Evolutionary conservation across 2,329 filamentous ascomycete species (phyloP).

Genomic region (Calycina herbarum): DNA sequence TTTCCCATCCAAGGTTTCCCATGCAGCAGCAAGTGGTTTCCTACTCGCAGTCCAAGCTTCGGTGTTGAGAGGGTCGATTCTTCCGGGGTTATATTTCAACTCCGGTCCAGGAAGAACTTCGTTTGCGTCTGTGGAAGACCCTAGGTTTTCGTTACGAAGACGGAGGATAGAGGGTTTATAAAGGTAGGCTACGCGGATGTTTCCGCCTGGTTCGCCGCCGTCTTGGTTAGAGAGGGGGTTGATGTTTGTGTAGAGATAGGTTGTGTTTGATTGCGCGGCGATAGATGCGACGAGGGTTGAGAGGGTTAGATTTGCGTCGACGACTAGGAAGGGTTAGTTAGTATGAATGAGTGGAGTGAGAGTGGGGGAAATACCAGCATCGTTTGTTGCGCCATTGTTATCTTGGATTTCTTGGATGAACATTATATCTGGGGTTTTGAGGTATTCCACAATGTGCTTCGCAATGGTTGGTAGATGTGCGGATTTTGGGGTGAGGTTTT

Average conservation of each 20-base stretch:
- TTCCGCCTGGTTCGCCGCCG: slow-evolving; percentile 67
- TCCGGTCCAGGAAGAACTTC: slow-evolving; percentile 56
- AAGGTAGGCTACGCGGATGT: slow-evolving; percentile 70
- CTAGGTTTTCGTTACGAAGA: slow-evolving; percentile 60
- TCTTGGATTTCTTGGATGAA: slow-evolving; percentile 74
- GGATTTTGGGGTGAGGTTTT: slow-evolving; percentile 62
- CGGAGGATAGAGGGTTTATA: slow-evolving; percentile 62
- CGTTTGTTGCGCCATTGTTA: slow-evolving; percentile 59
- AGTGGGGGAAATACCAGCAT: slow-evolving; percentile 46
- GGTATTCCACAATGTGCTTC: slow-evolving; percentile 62
- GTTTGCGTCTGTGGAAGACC: slow-evolving; percentile 54
- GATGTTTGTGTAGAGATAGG: slow-evolving; percentile 61
- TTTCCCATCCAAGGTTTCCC: slow-evolving; percentile 57
- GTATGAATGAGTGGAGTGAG: background rate
- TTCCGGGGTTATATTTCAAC: slow-evolving; percentile 69
- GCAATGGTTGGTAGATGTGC: slow-evolving; percentile 59
- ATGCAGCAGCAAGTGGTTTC: slow-evolving; percentile 67
- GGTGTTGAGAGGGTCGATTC: slow-evolving; percentile 61
- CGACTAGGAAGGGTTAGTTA: slow-evolving; percentile 32
- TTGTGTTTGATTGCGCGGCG: slow-evolving; percentile 46
- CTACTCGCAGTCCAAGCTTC: slow-evolving; percentile 59
- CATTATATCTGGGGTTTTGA: slow-evolving; percentile 63
- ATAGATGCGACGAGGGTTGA: slow-evolving; percentile 55
- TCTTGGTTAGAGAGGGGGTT: slow-evolving; percentile 59
- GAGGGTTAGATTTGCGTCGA: slow-evolving; percentile 59